phyloP scores from a whole-genome alignment of 2,329 filamentous ascomycete species.

The Ophiobolus disseminans region DNA sequence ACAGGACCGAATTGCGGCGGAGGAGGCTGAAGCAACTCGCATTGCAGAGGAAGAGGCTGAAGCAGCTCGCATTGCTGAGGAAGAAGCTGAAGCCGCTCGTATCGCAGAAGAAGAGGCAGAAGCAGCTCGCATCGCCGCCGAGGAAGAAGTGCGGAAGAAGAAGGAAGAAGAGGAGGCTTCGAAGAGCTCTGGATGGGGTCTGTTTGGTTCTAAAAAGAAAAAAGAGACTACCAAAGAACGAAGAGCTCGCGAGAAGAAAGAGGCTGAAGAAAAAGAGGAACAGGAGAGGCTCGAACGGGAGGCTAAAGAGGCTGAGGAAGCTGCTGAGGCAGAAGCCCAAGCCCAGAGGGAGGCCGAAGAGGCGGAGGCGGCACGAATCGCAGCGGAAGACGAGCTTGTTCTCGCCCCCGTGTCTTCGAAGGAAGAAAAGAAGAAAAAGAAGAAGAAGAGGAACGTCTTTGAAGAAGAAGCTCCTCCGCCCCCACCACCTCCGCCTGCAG shows the following conservation, averaged over 20 bases:
- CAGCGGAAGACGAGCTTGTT: slow-evolving; percentile 41
- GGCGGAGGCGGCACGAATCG: slow-evolving; percentile 43
- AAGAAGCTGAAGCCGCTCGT: slow-evolving; percentile 24
- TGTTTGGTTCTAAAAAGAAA: slow-evolving; percentile 41
- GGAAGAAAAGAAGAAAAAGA: slow-evolving; percentile 50
- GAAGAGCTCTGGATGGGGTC: slow-evolving; percentile 33
- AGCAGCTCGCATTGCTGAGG: slow-evolving; percentile 22
- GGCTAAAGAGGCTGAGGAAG: slow-evolving; percentile 32
- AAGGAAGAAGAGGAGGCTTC: slow-evolving; percentile 19
- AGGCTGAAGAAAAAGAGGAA: slow-evolving; percentile 15
- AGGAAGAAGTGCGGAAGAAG: background rate
- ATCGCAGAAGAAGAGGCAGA: slow-evolving; percentile 28
- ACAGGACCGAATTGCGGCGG: slow-evolving; percentile 46
- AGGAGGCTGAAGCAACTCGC: slow-evolving; percentile 36
- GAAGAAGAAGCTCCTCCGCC: slow-evolving; percentile 29
- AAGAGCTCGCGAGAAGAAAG: slow-evolving; percentile 27
- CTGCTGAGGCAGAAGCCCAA: slow-evolving; percentile 48
- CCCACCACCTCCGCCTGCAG: slow-evolving; percentile 20
- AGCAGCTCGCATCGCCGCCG: slow-evolving; percentile 18
- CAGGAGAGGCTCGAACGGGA: slow-evolving; percentile 35
- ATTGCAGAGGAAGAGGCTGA: slow-evolving; percentile 37
- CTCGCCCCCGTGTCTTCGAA: slow-evolving; percentile 24
- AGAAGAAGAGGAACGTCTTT: slow-evolving; percentile 24
- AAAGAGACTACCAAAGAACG: slow-evolving; percentile 35
- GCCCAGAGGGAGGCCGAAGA: slow-evolving; percentile 34